A percentile compares a stretch with the other conserved stretches of the same genome.
Conservation (phyloP, 2,329 filamentous ascomycete species). For the Paecilomyces variotii region DNA sequence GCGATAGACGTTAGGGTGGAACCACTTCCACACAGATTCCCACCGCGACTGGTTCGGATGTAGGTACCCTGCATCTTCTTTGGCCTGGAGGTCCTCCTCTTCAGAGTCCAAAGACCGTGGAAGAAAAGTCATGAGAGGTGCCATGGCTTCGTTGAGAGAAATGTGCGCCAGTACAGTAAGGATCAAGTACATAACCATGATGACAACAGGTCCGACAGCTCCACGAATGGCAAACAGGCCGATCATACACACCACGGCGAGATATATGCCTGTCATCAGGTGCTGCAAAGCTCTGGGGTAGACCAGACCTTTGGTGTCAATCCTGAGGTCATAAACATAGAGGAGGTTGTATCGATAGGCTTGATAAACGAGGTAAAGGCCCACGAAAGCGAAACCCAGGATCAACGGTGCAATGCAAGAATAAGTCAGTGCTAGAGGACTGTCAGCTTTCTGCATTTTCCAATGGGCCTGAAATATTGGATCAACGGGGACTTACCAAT, state of each 20-base stretch:
- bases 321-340: conserved; percentile 70
- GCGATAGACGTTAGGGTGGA: conserved; percentile 68
- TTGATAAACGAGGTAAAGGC: conserved; percentile 72
- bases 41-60: conserved; percentile 11
- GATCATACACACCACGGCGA: conserved; percentile 75
- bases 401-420: conserved; percentile 81
- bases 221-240: conserved; percentile 69
- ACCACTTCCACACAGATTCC: conserved; percentile 27
- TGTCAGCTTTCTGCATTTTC: conserved; percentile 6
- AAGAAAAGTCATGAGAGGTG: conserved; percentile 53
- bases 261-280: conserved; percentile 73
- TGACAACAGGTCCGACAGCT: conserved; percentile 57
- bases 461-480: neutral
- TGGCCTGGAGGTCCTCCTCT: conserved; percentile 39
- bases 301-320: conserved; percentile 82
- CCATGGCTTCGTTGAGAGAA: conserved; percentile 37
- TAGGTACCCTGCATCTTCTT: conserved; percentile 18
- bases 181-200: conserved; percentile 68
- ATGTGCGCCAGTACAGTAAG: conserved; percentile 70
- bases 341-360: conserved; percentile 87
- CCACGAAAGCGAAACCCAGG: conserved; percentile 69
- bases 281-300: conserved; percentile 83
- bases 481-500: conserved; percentile 50
- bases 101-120: conserved; percentile 59
- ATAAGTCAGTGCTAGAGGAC: conserved; percentile 64